A percentile compares a stretch with the other conserved stretches of the same genome.
These are phyloP conservation scores for Candida glucosophila DNA, from an alignment of 1,139 yeast species.

Conservation along the genomic window DNA sequence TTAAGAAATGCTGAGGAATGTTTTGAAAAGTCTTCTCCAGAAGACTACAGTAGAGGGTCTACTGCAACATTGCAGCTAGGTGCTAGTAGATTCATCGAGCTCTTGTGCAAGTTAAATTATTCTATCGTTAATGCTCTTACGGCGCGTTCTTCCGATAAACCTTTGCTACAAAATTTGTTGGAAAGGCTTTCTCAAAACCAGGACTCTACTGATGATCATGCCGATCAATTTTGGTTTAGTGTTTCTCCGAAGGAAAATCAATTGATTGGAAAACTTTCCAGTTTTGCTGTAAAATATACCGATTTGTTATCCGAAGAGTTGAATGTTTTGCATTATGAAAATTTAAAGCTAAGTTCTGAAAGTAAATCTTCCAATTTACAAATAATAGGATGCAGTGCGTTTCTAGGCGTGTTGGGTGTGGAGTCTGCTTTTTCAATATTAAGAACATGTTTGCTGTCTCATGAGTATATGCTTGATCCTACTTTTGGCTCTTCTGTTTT, in stretches of 20 bases:
- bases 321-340: constrained; percentile 31
- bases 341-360: constrained; percentile 31
- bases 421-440: constrained; percentile 26
- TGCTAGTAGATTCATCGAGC: no score
- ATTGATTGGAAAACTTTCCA: constrained; percentile 23
- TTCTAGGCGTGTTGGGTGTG: constrained; percentile 29
- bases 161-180: no score
- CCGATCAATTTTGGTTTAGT: no score
- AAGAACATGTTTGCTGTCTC: constrained; percentile 31
- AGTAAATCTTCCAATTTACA: constrained; percentile 33
- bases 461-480: constrained; percentile 34
- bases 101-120: no score
- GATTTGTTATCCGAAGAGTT: constrained; percentile 36
- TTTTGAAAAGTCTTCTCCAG: no score
- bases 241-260: no score
- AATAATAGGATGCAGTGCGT: constrained; percentile 36
- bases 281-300: constrained; percentile 30
- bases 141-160: no score
- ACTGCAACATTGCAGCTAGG: no score
- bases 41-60: no score
- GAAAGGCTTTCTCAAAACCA: no score
- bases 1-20: constrained; percentile 32
- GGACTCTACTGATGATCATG: no score
- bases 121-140: no score
- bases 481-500: constrained; percentile 42